Evolutionary conservation across 192 early-diverging fungal species (phyloP), one percentile per base, ranked within the genome.

Genomic region (Coemansia brasiliensis): DNA sequence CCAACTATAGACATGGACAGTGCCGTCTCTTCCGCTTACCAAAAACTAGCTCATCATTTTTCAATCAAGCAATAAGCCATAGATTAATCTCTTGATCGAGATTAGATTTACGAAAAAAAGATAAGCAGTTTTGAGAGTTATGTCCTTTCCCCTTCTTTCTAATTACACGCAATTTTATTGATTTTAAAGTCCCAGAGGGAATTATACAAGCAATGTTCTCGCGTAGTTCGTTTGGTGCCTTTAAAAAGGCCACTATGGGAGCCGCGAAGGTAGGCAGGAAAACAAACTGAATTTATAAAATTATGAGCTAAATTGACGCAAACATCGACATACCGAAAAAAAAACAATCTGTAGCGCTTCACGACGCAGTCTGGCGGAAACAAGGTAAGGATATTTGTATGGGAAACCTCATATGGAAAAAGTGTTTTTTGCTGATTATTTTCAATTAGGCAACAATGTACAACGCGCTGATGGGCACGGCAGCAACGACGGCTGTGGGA

Each of bases 401-500:
- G 10, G 24, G 17, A 17, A 42, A 25, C n/a, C 5, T 3, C 42
- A 4, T 8, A 2, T 43, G 2, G 42, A 43, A 21, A n/a, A 4
- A 10, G n/a, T 8, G 3, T 8, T 5, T 11, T 12, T 22, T 45
- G 25, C 9, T 32, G 32, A 20, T 18, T 25, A 17, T 21, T 13
- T n/a, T 17, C 37, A 5, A 15, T 4, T 67, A 71, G 75, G 12
- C 38, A 17, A 24, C 53, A 29, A 48, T 55, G 15, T 65, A 69
- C 55, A 73, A 69, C 26, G 39, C 51, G 2, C 62, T 71, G 27
- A 48, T 80, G 39, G 65, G 67, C 48, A 63, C 76, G 7, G 85
- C 88, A 20, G 82, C 73, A 24, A 86, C 88, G 39, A 87, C 89
- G 39, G 82, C 86, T 6, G 65, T 65, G 17, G 74, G 81, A 26